These are phyloP conservation scores for Aspergillus homomorphus DNA, from an alignment of 495 filamentous ascomycete species.

Conservation along the genomic window DNA sequence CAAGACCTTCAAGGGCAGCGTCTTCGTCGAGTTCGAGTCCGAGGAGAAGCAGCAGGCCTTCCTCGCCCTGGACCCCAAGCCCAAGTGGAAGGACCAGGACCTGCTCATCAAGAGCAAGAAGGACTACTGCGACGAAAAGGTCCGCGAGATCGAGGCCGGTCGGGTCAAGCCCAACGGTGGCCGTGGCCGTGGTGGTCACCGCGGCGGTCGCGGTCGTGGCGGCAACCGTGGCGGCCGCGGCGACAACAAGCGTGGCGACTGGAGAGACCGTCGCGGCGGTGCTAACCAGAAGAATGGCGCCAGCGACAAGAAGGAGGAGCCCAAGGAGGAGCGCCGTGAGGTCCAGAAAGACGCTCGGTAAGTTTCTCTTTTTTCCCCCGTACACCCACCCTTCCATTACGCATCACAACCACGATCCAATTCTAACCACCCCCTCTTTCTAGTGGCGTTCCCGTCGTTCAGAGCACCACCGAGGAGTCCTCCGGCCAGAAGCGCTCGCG, in stretches of 20 bases:
- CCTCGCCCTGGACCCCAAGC: constrained; percentile 72
- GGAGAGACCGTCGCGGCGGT: constrained; percentile 64
- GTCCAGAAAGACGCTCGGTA: constrained; percentile 48
- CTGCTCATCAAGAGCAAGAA: constrained; percentile 80
- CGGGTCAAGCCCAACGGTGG: constrained; percentile 54
- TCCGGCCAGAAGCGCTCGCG: constrained; percentile 48
- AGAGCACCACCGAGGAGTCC: constrained; percentile 34
- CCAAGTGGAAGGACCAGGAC: constrained; percentile 70
- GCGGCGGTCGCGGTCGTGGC: constrained; percentile 30
- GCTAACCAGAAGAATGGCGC: constrained; percentile 65
- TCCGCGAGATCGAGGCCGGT: constrained; percentile 69
- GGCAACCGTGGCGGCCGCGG: constrained; percentile 30
- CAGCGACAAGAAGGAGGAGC: constrained; percentile 23
- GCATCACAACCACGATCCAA: background rate
- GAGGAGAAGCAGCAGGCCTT: constrained; percentile 75
- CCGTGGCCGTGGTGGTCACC: constrained; percentile 26
- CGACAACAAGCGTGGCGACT: constrained; percentile 55
- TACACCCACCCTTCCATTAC: background rate
- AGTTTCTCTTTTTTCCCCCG: constrained; percentile 6
- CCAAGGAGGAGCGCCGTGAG: constrained; percentile 22
- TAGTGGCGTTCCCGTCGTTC: constrained; percentile 48
- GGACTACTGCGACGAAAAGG: constrained; percentile 79
- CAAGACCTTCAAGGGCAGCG: constrained; percentile 82
- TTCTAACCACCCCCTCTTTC: constrained; percentile 7
- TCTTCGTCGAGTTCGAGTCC: constrained; percentile 86